These are phyloP conservation scores for Rhododendron kiyosumense DNA, from an alignment of 148 eudicot species.

Conservation along the genomic window DNA sequence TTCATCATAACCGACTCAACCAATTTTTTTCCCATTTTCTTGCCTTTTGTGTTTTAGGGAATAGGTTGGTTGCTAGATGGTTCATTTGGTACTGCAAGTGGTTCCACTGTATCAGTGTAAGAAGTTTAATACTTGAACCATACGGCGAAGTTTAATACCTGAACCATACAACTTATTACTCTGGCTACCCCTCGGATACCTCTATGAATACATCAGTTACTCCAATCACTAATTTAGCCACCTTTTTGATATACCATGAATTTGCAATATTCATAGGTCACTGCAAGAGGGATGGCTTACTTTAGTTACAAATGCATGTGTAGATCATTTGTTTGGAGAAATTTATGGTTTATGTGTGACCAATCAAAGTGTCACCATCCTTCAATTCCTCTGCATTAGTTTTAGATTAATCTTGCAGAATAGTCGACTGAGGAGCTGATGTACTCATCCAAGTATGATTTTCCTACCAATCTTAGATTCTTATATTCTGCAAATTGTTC, in stretches of 20 bases:
- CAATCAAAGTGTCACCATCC: not conserved
- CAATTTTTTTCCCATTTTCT: not conserved
- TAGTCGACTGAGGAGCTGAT: not conserved
- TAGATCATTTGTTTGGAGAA: too few species aligned
- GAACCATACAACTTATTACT: not conserved
- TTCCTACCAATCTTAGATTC: not conserved
- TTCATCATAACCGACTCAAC: not conserved
- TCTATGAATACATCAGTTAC: too few species aligned
- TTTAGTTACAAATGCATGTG: too few species aligned
- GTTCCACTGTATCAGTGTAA: conserved; percentile 89
- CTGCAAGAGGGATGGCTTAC: too few species aligned
- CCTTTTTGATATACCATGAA: too few species aligned
- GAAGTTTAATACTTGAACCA: not conserved
- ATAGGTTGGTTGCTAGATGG: conserved; percentile 69
- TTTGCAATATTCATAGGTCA: too few species aligned
- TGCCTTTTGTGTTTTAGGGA: conserved; percentile 41
- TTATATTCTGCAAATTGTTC: conserved; percentile 1
- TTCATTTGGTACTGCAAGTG: conserved; percentile 57
- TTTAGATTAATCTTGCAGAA: not conserved
- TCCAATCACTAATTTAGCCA: too few species aligned
- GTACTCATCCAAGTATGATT: not conserved
- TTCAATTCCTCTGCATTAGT: not conserved
- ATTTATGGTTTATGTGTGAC: too few species aligned
- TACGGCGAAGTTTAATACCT: not conserved
- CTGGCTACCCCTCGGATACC: not conserved